These are phyloP conservation scores for Candida incommunis DNA, from an alignment of 805 yeast species.

Conservation along the genomic window DNA sequence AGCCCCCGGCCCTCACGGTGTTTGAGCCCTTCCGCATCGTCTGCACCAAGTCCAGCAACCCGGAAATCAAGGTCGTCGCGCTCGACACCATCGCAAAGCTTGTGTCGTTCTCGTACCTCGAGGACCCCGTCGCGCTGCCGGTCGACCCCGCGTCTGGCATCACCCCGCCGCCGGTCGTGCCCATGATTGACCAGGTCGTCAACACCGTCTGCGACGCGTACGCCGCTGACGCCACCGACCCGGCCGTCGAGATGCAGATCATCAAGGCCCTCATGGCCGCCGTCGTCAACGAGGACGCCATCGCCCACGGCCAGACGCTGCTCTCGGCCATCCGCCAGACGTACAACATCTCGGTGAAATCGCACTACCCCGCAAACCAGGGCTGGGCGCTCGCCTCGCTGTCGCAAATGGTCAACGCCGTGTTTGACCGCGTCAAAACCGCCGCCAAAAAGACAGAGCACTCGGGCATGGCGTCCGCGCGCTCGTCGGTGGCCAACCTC, in stretches of 20 bases:
- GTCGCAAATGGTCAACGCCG: conserved; percentile 76
- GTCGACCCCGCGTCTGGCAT: conserved; percentile 27
- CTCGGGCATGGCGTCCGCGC: conserved; percentile 1
- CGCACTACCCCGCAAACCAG: conserved; percentile 72
- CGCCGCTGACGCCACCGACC: conserved; percentile 86
- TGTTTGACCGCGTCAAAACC: conserved; percentile 56
- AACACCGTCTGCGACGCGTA: conserved; percentile 74
- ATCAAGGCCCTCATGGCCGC: conserved; percentile 85
- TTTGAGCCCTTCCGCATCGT: conserved; percentile 68
- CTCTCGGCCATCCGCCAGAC: conserved; percentile 86
- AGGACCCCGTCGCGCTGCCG: conserved; percentile 18
- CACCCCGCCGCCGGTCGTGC: conserved; percentile 39
- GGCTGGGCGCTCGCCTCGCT: conserved; percentile 90
- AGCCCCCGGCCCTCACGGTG: conserved; percentile 37
- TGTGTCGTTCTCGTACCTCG: conserved; percentile 74
- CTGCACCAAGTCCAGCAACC: conserved; percentile 48
- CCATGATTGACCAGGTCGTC: conserved; percentile 67
- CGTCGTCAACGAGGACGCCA: conserved; percentile 61
- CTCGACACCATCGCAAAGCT: conserved; percentile 78
- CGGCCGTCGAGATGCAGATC: conserved; percentile 79
- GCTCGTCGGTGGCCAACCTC: background rate
- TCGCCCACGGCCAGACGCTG: conserved; percentile 81
- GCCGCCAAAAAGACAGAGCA: conserved; percentile 3
- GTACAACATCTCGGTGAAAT: conserved; percentile 79
- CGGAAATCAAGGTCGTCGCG: conserved; percentile 56